phyloP scores from a whole-genome alignment of 371 early-diverging fungal genomes.

The Batrachochytrium dendrobatidis region DNA sequence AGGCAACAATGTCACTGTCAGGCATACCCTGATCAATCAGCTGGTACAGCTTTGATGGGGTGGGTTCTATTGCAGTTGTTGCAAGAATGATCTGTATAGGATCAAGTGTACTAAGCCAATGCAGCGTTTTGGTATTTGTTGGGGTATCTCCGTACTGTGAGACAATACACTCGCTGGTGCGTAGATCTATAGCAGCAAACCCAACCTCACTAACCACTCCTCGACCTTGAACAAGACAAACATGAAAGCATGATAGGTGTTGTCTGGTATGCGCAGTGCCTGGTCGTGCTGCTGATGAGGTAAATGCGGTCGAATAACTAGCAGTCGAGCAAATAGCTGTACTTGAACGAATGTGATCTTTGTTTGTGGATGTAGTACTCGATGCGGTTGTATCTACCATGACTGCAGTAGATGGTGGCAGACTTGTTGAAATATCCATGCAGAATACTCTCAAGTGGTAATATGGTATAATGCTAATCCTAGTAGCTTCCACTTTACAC shows the following conservation, averaged over 20 bases:
- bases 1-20: slow-evolving; percentile 33
- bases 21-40: slow-evolving; percentile 45
- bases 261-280: background rate
- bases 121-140: slow-evolving; percentile 53
- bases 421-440: no score
- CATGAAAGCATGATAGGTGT: slow-evolving; percentile 7
- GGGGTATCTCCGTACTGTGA: slow-evolving; percentile 58
- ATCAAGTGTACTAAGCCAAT: slow-evolving; percentile 50
- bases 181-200: slow-evolving; percentile 53
- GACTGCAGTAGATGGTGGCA: no score
- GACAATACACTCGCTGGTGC: slow-evolving; percentile 52
- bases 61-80: slow-evolving; percentile 33
- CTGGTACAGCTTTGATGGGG: slow-evolving; percentile 38
- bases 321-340: no score
- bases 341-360: no score
- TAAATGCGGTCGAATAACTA: no score
- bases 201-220: slow-evolving; percentile 52
- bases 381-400: no score
- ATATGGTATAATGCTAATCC: no score
- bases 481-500: no score
- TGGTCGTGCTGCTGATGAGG: background rate
- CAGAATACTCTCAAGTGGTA: no score
- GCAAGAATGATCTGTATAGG: slow-evolving; percentile 50
- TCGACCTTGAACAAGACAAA: slow-evolving; percentile 43
- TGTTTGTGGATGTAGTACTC: no score